Evolutionary conservation across 1,284 basidiomycete genomes (phyloP).

Genomic region (Ustilago vetiveriae): DNA sequence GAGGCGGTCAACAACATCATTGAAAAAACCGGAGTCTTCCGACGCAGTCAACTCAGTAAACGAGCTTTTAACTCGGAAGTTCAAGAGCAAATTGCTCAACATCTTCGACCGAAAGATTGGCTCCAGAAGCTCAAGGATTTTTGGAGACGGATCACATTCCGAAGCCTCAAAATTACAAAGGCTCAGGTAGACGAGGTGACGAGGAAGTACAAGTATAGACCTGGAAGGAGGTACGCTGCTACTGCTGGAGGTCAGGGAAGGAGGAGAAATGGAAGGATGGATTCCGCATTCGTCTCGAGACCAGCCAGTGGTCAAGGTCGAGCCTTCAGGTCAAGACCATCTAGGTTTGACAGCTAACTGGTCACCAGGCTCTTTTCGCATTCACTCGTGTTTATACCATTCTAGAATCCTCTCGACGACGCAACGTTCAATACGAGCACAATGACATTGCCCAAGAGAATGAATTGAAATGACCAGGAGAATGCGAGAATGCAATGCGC

Average conservation of each 20-base stretch:
- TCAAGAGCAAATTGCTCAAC: conserved; percentile 4
- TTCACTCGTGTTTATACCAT: background rate
- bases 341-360: conserved; percentile 1
- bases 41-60: too few relatives aligned
- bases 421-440: too few relatives aligned
- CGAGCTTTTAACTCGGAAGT: background rate
- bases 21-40: conserved; percentile 4
- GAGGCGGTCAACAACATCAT: background rate
- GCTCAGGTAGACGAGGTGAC: conserved; percentile 2
- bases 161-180: conserved; percentile 1
- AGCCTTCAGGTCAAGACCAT: background rate
- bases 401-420: background rate
- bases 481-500: conserved; percentile 9
- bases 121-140: conserved; percentile 20
- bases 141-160: background rate
- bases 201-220: background rate
- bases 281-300: background rate
- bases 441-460: too few relatives aligned
- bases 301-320: background rate
- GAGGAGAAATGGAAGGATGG: conserved; percentile 1
- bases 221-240: too few relatives aligned
- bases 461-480: too few relatives aligned
- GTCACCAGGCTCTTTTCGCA: background rate
- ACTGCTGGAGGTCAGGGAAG: too few relatives aligned
- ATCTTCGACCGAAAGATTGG: conserved; percentile 14